Base-by-base conservation (phyloP, 495 filamentous ascomycete genomes). In the Aspergillus campestris region DNA sequence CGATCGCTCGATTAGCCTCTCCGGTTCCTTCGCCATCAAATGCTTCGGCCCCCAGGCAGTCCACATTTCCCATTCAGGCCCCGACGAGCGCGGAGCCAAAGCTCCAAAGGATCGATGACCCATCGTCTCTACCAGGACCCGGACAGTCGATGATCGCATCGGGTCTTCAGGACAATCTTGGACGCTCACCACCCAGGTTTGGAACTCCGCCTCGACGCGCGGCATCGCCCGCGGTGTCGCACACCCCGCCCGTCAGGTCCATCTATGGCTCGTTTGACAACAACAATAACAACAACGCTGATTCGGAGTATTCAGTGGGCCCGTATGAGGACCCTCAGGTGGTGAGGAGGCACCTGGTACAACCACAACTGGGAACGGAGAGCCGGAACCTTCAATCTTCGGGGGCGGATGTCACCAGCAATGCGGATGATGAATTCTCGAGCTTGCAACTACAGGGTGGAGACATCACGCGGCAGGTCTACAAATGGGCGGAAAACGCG, bases 391-490 rank as follows among this genome's bases (percentile, higher is more conserved):
- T 53, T 14, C 46, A 55, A 52, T 67, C 55, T n/a, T 66, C 64
- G 13, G 62, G 68, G 40, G 18, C 18, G 18, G 60, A 71, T 28
- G 74, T 60, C n/a, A 56, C 67, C 12, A 77, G 72, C 34, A 60
- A 76, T 35, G 79, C 75, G 14, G 78, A 81, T 9, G 85, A 89
- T 27, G 87, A 94, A 55, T 98, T 98, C 59, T 96, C 90, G 27
- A 95, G 90, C 64, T 63, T 98, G 52, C 80, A 80, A 53, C 67
- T 97, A 35, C 94, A 96, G 55, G 92, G 92, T 29, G 92, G 92
- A 31, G 92, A 98, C 60, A 83, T 96, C 33, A 95, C 89, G 24
- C 72, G 92, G 42, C 84, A 92, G 40, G 90, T 98, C 42, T 98
- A 98, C 61, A 82, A 84, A 35, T 96, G 91, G 83, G 86, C 87